A percentile compares a stretch with the other conserved stretches of the same genome.
Evolutionary conservation across 352 stramenopile species (phyloP).

Genomic region (Phytophthora nicotianae): DNA sequence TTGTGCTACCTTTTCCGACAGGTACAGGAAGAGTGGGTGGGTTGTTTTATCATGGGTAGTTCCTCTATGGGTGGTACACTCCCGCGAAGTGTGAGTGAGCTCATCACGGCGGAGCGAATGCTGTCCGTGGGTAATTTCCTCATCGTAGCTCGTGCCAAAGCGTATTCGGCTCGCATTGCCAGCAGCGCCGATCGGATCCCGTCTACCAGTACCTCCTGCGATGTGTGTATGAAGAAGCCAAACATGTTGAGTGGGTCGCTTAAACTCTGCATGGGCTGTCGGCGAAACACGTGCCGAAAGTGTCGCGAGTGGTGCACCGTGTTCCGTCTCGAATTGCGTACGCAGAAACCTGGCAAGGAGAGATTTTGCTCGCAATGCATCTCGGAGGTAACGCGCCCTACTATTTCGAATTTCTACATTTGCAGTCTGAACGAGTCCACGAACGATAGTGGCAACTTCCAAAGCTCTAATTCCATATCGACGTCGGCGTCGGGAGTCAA

Average conservation of each 20-base stretch:
- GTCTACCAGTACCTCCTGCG: conserved; percentile 44
- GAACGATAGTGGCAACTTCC: conserved; percentile 13
- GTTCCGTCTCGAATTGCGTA: conserved; percentile 53
- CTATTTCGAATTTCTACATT: conserved; percentile 34
- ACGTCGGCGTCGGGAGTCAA: conserved; percentile 29
- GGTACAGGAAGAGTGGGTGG: conserved; percentile 51
- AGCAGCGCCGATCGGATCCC: conserved; percentile 38
- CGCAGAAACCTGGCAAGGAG: conserved; percentile 49
- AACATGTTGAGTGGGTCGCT: conserved; percentile 38
- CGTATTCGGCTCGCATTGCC: conserved; percentile 54
- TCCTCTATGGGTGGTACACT: conserved; percentile 47
- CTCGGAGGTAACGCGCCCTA: conserved; percentile 35
- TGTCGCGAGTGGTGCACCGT: conserved; percentile 56
- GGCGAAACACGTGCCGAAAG: conserved; percentile 53
- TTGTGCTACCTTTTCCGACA: conserved; percentile 73
- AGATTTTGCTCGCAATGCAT: conserved; percentile 66
- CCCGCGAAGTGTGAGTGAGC: conserved; percentile 44
- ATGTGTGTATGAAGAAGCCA: conserved; percentile 56
- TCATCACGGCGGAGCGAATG: conserved; percentile 51
- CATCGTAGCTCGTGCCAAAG: conserved; percentile 53
- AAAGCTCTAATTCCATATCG: conserved; percentile 19
- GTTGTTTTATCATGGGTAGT: conserved; percentile 63
- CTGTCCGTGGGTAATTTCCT: conserved; percentile 49
- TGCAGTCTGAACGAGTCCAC: conserved; percentile 35
- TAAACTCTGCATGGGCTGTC: conserved; percentile 62